A percentile compares a stretch with the other conserved stretches of the same genome.
Conservation (phyloP, 768 basidiomycete species). For the Lactarius psammicola region DNA sequence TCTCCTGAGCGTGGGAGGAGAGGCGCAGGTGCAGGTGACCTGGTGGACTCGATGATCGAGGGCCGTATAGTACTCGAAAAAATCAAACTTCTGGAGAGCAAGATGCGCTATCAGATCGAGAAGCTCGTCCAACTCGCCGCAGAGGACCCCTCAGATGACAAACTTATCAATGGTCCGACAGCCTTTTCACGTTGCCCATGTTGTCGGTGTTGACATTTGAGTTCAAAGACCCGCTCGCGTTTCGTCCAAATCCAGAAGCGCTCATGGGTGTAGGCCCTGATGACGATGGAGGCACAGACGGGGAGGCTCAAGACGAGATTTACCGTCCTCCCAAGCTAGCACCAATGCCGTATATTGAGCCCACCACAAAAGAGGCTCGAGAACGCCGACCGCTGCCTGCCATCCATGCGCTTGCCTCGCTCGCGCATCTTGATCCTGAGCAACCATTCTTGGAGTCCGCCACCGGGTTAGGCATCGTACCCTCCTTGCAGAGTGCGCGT, state of each 20-base stretch:
- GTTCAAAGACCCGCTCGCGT: constrained; percentile 78
- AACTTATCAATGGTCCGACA: constrained; percentile 55
- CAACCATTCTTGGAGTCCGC: constrained; percentile 71
- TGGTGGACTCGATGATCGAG: constrained; percentile 78
- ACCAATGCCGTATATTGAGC: constrained; percentile 80
- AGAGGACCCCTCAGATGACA: constrained; percentile 47
- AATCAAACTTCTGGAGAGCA: constrained; percentile 74
- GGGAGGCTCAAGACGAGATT: constrained; percentile 45
- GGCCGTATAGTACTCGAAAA: constrained; percentile 86
- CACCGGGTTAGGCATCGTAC: constrained; percentile 65
- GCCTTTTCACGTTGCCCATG: constrained; percentile 24
- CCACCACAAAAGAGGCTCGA: constrained; percentile 46
- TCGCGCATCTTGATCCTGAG: constrained; percentile 51
- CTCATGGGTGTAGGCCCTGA: constrained; percentile 48
- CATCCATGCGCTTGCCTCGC: constrained; percentile 60
- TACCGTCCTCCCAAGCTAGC: constrained; percentile 88
- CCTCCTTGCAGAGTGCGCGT: constrained; percentile 60
- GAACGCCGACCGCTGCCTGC: constrained; percentile 52
- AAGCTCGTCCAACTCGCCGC: constrained; percentile 82
- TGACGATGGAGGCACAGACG: constrained; percentile 33
- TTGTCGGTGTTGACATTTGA: constrained; percentile 11
- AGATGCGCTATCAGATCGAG: constrained; percentile 94
- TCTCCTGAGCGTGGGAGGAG: constrained; percentile 49
- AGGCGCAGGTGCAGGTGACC: constrained; percentile 63
- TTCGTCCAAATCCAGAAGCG: constrained; percentile 85